Conservation (phyloP, 2,329 filamentous ascomycete genomes). For the Cercospora janseana region DNA sequence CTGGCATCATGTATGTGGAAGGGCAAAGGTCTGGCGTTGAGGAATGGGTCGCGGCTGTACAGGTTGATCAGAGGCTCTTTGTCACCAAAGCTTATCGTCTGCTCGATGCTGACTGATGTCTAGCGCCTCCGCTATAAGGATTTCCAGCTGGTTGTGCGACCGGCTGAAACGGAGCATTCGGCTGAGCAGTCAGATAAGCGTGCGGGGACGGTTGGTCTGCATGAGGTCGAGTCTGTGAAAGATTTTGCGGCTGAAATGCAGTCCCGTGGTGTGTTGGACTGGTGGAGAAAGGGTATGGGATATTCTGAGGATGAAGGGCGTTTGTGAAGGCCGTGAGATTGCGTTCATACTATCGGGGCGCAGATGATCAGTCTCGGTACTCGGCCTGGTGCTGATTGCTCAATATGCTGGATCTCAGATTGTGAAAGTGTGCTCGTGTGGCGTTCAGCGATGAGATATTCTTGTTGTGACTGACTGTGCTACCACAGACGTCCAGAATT, state of each 20-base stretch:
- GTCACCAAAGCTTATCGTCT: background rate
- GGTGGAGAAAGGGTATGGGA: slow-evolving; percentile 70
- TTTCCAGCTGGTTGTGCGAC: slow-evolving; percentile 62
- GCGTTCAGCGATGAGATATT: too few species aligned
- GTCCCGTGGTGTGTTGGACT: slow-evolving; percentile 55
- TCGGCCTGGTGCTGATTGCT: too few species aligned
- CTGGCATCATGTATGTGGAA: slow-evolving; percentile 78
- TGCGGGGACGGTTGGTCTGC: slow-evolving; percentile 42
- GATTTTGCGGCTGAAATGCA: slow-evolving; percentile 65
- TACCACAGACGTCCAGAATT: too few species aligned
- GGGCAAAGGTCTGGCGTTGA: slow-evolving; percentile 56
- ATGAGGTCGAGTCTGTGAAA: slow-evolving; percentile 63
- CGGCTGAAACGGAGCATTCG: slow-evolving; percentile 41
- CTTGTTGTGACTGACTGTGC: too few species aligned
- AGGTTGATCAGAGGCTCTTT: slow-evolving; percentile 39
- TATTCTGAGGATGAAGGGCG: slow-evolving; percentile 37
- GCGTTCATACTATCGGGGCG: background rate
- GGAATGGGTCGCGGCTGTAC: slow-evolving; percentile 64
- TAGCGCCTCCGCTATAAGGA: slow-evolving; percentile 67
- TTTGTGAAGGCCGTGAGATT: slow-evolving; percentile 17
- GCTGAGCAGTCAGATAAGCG: slow-evolving; percentile 7
- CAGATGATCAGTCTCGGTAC: too few species aligned
- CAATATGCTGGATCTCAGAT: too few species aligned
- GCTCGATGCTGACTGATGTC: slow-evolving; percentile 4
- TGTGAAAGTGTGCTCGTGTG: too few species aligned